Conservation (phyloP, 192 early-diverging fungal species). For the Glomus cerebriforme region DNA sequence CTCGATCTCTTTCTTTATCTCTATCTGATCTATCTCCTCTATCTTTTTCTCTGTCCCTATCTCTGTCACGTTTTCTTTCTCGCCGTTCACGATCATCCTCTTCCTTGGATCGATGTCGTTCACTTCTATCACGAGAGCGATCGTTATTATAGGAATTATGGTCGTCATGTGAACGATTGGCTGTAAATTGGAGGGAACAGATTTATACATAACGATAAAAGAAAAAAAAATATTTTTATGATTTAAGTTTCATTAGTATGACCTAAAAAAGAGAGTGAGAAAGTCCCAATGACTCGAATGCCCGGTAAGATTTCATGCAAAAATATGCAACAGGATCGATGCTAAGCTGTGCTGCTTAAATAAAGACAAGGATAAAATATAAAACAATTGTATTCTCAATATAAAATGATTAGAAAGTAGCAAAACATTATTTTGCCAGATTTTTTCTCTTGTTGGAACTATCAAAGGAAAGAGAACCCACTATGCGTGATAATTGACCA, state of each 20-base stretch:
- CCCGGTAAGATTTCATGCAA: conserved; percentile 23
- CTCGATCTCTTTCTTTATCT: conserved; percentile 44
- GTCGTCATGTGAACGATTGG: conserved; percentile 8
- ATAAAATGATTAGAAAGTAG: conserved; percentile 14
- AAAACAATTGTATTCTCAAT: background rate
- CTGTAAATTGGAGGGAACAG: background rate
- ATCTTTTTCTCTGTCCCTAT: conserved; percentile 41
- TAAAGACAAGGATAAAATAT: conserved; percentile 20
- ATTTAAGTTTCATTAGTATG: conserved; percentile 33
- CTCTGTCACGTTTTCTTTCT: conserved; percentile 40
- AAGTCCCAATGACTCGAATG: conserved; percentile 17
- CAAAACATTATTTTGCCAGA: conserved; percentile 6
- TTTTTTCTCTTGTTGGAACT: conserved; percentile 33
- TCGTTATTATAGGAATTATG: conserved; percentile 35
- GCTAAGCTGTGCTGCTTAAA: conserved; percentile 33
- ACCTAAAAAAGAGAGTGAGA: conserved; percentile 32
- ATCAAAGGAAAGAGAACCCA: conserved; percentile 35
- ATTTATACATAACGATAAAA: conserved; percentile 11
- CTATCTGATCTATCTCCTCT: conserved; percentile 33
- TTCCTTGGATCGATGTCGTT: conserved; percentile 39
- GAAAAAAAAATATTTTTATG: conserved; percentile 21
- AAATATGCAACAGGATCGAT: conserved; percentile 29
- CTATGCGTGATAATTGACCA: conserved; percentile 41
- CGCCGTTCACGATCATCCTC: conserved; percentile 41
- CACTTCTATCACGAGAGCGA: conserved; percentile 39